Evolutionary conservation across 768 basidiomycete species (phyloP), one percentile per base, ranked within the genome.

Genomic region (Paxillus rubicundulus): DNA sequence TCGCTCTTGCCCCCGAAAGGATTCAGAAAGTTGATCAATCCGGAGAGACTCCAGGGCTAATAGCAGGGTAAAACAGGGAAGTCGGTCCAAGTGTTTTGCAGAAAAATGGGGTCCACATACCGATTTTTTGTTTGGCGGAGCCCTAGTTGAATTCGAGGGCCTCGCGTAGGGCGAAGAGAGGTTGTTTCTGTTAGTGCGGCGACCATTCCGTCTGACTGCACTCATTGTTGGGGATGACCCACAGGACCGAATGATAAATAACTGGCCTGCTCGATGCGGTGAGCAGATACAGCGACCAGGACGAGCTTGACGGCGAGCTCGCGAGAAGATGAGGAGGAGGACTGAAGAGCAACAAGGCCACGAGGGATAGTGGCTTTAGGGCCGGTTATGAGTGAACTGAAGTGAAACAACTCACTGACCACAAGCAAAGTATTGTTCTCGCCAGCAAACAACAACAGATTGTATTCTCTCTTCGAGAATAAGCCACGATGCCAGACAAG

Each of bases 101-200:
- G 36, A 37, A 9, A 8, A 7, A 38, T 36, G 21, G 30, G 36
- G 30, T 33, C 13, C 33, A 59, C 76, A 52, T 52, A 82, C 82
- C 28, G 82, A 75, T 77, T 82, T 80, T 72, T 77, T 72, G 28
- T 57, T 52, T 66, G 52, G 64, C 40, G 32, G 57, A 34, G 5
- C 71, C 58, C 43, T 59, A 53, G 32, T 61, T 17, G 62, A 52
- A 44, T 56, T 61, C 14, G 55, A 36, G 37, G 69, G 70, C 24
- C 85, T 77, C 47, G 75, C 66, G 64, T 89, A 89, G 0, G 87
- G 87, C 3, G 75, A 77, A n/a, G 80, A 72, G 33, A 68, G 53
- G n/a, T 54, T 62, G 52, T 58, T 70, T 60, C 71, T 73, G 39
- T 63, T 67, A 44, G 66, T 66, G 46, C 68, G 73, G 61, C 67